Evolutionary conservation across 2,329 filamentous ascomycete genomes (phyloP).

Genomic region (Aureobasidium pullulans): DNA sequence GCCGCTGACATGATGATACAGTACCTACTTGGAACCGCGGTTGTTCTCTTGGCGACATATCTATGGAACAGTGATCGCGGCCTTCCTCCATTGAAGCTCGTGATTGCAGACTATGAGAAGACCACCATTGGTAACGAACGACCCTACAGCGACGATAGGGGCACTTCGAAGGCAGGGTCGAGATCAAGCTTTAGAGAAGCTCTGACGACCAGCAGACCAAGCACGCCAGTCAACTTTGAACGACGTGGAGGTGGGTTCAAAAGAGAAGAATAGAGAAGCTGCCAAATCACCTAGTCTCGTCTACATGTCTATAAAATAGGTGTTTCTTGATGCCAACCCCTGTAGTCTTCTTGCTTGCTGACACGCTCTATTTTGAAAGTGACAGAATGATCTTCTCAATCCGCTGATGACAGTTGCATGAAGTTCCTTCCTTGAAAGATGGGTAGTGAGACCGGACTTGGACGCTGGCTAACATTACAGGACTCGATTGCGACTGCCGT

Average conservation of each 20-base stretch:
- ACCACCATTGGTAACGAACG: conserved; percentile 46
- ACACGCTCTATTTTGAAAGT: background rate
- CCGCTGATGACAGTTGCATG: too few relatives aligned
- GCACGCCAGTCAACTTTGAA: conserved; percentile 26
- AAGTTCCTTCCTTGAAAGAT: too few relatives aligned
- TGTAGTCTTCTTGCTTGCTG: background rate
- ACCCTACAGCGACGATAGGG: conserved; percentile 30
- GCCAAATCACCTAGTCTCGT: background rate
- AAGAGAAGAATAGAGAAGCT: conserved; percentile 27
- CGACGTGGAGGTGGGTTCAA: conserved; percentile 24
- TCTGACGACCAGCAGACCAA: conserved; percentile 43
- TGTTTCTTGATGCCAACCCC: background rate
- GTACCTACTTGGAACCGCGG: conserved; percentile 73
- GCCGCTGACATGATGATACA: conserved; percentile 31
- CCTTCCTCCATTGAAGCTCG: conserved; percentile 57
- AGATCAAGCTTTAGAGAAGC: conserved; percentile 42
- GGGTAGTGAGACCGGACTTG: too few relatives aligned
- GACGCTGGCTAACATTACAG: background rate
- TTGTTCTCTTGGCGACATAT: conserved; percentile 77
- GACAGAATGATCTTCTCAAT: background rate
- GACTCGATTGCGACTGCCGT: background rate
- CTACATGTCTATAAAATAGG: background rate
- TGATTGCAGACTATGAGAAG: conserved; percentile 71
- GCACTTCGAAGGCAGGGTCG: background rate
- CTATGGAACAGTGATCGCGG: conserved; percentile 65